Evolutionary conservation across 345 rosid species (phyloP).

Genomic region (Lenwebbia sp.): DNA sequence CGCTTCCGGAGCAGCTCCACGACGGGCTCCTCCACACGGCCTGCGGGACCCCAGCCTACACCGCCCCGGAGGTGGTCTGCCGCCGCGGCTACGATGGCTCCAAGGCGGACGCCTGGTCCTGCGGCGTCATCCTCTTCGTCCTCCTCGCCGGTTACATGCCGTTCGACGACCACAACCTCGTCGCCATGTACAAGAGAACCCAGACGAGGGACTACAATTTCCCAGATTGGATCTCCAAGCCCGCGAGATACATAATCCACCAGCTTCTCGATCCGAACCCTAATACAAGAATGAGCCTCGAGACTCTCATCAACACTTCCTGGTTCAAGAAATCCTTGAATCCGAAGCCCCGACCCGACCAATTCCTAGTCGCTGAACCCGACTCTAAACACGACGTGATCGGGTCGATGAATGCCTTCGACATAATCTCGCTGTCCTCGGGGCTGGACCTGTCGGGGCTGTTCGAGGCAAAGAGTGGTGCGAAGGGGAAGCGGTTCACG

Average conservation of each 20-base stretch:
- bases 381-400: not conserved
- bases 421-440: constrained; percentile 58
- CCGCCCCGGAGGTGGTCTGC: constrained; percentile 32
- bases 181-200: constrained; percentile 15
- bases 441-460: constrained; percentile 73
- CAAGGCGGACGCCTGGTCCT: constrained; percentile 31
- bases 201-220: constrained; percentile 20
- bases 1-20: constrained; percentile 13
- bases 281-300: constrained; percentile 52
- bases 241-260: constrained; percentile 33
- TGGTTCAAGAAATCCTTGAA: constrained; percentile 45
- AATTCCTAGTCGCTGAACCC: constrained; percentile 3
- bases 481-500: constrained; percentile 52
- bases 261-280: constrained; percentile 83
- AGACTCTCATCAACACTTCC: constrained; percentile 20
- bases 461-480: constrained; percentile 26
- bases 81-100: constrained; percentile 22
- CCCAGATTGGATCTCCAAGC: constrained; percentile 30
- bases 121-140: constrained; percentile 31
- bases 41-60: constrained; percentile 23
- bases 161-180: constrained; percentile 24
- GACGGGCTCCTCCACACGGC: constrained; percentile 29
- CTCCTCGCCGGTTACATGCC: constrained; percentile 23
- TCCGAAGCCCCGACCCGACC: not conserved
- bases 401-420: constrained; percentile 48